These are phyloP conservation scores for Blastomyces percursus DNA, from an alignment of 2,329 filamentous ascomycete genomes.

Conservation along the genomic window DNA sequence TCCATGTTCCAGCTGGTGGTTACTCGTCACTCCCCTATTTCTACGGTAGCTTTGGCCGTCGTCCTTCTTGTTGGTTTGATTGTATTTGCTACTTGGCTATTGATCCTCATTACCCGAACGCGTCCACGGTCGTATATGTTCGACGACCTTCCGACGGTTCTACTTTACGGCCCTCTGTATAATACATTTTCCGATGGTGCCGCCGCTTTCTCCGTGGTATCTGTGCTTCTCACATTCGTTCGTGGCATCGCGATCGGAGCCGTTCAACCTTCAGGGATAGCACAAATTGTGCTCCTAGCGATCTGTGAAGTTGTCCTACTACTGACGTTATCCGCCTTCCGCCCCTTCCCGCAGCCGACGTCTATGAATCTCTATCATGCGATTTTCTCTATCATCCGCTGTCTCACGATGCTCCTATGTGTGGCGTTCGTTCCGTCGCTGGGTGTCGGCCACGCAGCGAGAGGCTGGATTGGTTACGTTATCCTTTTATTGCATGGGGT, in stretches of 20 bases:
- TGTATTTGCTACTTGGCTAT: slow-evolving; percentile 64
- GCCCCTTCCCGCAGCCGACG: slow-evolving; percentile 78
- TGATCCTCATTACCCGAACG: slow-evolving; percentile 68
- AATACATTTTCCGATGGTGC: slow-evolving; percentile 96
- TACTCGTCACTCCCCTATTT: slow-evolving; percentile 54
- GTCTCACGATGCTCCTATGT: slow-evolving; percentile 64
- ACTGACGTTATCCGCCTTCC: slow-evolving; percentile 76
- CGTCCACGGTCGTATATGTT: slow-evolving; percentile 79
- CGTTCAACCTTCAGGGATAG: slow-evolving; percentile 83
- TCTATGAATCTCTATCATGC: slow-evolving; percentile 97
- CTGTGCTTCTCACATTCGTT: slow-evolving; percentile 71
- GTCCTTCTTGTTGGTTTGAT: slow-evolving; percentile 63
- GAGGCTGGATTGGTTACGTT: slow-evolving; percentile 91
- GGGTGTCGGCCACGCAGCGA: slow-evolving; percentile 63
- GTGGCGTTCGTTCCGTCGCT: slow-evolving; percentile 77
- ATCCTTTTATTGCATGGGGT: slow-evolving; percentile 77
- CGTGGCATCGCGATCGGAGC: slow-evolving; percentile 86
- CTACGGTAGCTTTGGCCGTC: slow-evolving; percentile 62
- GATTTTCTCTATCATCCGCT: slow-evolving; percentile 66
- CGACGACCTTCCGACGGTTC: slow-evolving; percentile 79
- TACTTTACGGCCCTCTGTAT: slow-evolving; percentile 86
- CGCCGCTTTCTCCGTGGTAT: slow-evolving; percentile 78
- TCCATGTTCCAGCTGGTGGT: slow-evolving; percentile 88
- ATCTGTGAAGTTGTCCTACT: slow-evolving; percentile 90
- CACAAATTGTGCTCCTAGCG: slow-evolving; percentile 81